phyloP scores from a whole-genome alignment of 2,329 filamentous ascomycete species.

The Colletotrichum sp. region DNA sequence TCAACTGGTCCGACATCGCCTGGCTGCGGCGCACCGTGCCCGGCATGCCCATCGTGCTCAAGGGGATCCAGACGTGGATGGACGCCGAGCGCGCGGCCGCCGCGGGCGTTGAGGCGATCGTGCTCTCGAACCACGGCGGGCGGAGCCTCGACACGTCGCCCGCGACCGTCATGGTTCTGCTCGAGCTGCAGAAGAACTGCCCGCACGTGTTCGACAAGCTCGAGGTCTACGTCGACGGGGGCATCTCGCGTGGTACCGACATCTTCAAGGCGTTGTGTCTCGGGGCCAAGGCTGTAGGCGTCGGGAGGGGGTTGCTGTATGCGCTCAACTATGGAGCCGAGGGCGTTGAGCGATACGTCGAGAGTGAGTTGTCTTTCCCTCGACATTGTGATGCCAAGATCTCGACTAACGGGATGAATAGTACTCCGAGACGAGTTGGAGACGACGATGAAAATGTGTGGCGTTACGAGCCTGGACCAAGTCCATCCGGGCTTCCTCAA shows the following conservation, averaged over 20 bases:
- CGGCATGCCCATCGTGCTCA: constrained; percentile 64
- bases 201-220: constrained; percentile 64
- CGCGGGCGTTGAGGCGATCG: constrained; percentile 68
- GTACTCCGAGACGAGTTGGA: constrained; percentile 65
- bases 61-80: constrained; percentile 71
- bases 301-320: constrained; percentile 67
- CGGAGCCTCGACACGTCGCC: constrained; percentile 56
- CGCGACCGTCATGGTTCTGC: constrained; percentile 60
- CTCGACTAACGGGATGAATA: constrained; percentile 18
- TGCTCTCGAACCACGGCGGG: constrained; percentile 75
- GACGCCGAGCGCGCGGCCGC: constrained; percentile 68
- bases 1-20: constrained; percentile 67
- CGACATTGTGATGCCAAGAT: not conserved
- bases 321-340: constrained; percentile 66
- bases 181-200: constrained; percentile 67
- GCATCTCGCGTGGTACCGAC: constrained; percentile 68
- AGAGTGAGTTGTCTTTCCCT: constrained; percentile 46
- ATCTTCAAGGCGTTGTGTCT: constrained; percentile 71
- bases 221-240: constrained; percentile 70
- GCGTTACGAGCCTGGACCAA: constrained; percentile 64
- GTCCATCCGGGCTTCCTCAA: constrained; percentile 67
- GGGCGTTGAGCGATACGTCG: constrained; percentile 56
- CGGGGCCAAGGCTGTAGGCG: constrained; percentile 66
- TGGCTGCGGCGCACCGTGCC: constrained; percentile 66
- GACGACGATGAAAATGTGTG: constrained; percentile 70